phyloP scores from a whole-genome alignment of 2,329 filamentous ascomycete genomes.

The Epichloe uncinata region DNA sequence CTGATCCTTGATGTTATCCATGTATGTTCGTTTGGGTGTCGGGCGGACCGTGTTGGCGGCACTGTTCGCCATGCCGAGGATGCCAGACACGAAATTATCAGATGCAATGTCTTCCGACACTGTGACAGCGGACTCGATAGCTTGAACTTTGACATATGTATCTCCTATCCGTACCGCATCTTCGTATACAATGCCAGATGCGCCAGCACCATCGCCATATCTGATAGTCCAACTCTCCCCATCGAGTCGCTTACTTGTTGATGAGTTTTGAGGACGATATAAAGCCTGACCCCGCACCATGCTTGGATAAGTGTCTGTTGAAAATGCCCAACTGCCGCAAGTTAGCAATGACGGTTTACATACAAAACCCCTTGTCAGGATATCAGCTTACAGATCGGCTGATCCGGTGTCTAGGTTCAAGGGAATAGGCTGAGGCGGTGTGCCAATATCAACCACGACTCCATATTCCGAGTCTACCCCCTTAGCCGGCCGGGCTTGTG shows the following conservation, averaged over 20 bases:
- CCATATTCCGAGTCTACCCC: conserved; percentile 43
- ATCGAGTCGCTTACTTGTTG: conserved; percentile 27
- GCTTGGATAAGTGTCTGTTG: conserved; percentile 35
- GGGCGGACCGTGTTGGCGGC: conserved; percentile 22
- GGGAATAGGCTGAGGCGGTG: conserved; percentile 39
- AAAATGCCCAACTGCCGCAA: conserved; percentile 52
- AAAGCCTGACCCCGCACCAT: conserved; percentile 38
- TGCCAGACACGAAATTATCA: conserved; percentile 22
- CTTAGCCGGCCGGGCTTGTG: conserved; percentile 15
- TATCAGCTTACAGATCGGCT: conserved; percentile 31
- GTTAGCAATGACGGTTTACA: not conserved
- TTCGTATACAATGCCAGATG: conserved; percentile 49
- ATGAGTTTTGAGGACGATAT: conserved; percentile 38
- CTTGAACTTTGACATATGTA: conserved; percentile 45
- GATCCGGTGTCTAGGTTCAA: conserved; percentile 56
- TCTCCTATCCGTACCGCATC: conserved; percentile 50
- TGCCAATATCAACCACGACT: conserved; percentile 49
- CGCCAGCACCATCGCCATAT: conserved; percentile 53
- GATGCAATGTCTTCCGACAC: conserved; percentile 34
- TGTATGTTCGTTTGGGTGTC: conserved; percentile 18
- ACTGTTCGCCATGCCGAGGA: conserved; percentile 22
- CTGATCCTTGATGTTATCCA: conserved; percentile 20
- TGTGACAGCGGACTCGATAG: conserved; percentile 49
- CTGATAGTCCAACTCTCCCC: conserved; percentile 40
- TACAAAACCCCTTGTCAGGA: not conserved